Percentiles rank a stretch among this genome's conserved stretches.
phyloP scores from a whole-genome alignment of 192 early-diverging fungal genomes.

The Spinellus fusiger region DNA sequence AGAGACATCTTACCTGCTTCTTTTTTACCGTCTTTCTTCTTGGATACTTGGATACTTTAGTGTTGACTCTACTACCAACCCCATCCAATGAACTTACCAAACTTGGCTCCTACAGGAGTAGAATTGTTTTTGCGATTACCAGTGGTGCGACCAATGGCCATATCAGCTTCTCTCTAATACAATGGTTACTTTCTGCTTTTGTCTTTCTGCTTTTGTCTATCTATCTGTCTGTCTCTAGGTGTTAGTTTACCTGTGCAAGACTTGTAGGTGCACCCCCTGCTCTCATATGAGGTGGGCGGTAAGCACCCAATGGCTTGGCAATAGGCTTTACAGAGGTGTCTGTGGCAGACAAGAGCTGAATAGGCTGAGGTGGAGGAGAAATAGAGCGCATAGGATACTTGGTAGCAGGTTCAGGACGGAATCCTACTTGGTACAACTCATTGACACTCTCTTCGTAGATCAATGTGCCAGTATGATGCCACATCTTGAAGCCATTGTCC shows the following conservation, averaged over 20 bases:
- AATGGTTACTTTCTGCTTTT: background rate
- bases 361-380: slow-evolving; percentile 63
- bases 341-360: slow-evolving; percentile 37
- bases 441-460: slow-evolving; percentile 70
- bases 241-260: slow-evolving; percentile 32
- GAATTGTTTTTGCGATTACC: slow-evolving; percentile 9
- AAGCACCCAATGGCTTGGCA: slow-evolving; percentile 50
- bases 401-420: slow-evolving; percentile 57
- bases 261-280: slow-evolving; percentile 36
- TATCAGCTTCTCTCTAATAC: slow-evolving; percentile 4
- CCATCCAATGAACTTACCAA: background rate
- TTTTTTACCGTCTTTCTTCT: slow-evolving; percentile 42
- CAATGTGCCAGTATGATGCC: slow-evolving; percentile 89
- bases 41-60: no score
- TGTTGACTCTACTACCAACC: background rate
- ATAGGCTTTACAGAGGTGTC: slow-evolving; percentile 42
- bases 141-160: slow-evolving; percentile 4
- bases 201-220: no score
- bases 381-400: slow-evolving; percentile 77
- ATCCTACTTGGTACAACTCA: slow-evolving; percentile 83
- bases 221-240: no score
- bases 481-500: slow-evolving; percentile 95
- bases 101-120: slow-evolving; percentile 3
- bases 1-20: slow-evolving; percentile 12
- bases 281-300: slow-evolving; percentile 66